These are phyloP conservation scores for Debaryomyces subglobosus DNA, from an alignment of 1,139 yeast species.

Conservation along the genomic window DNA sequence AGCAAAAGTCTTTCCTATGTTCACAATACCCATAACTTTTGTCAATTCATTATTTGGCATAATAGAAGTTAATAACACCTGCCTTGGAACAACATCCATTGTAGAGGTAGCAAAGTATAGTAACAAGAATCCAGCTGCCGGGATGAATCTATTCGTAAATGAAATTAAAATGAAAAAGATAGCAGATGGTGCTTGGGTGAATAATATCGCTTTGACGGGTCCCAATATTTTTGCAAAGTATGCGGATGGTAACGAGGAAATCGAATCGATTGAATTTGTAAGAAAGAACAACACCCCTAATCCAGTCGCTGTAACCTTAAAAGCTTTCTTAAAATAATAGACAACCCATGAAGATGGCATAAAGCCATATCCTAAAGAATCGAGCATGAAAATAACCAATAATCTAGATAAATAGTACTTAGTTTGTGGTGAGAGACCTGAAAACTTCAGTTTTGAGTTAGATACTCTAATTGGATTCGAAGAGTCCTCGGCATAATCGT, in stretches of 20 bases:
- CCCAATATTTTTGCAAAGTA: conserved; percentile 68
- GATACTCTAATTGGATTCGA: neutral
- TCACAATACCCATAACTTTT: conserved; percentile 80
- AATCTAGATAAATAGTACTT: conserved; percentile 41
- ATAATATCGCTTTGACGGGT: conserved; percentile 73
- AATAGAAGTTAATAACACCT: conserved; percentile 70
- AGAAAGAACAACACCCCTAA: conserved; percentile 60
- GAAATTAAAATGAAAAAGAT: conserved; percentile 50
- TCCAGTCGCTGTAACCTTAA: conserved; percentile 42
- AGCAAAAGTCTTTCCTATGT: conserved; percentile 83
- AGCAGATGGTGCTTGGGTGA: conserved; percentile 83
- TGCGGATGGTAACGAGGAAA: conserved; percentile 73
- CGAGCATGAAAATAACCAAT: conserved; percentile 63
- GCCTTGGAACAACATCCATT: conserved; percentile 93
- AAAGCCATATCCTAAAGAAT: conserved; percentile 85
- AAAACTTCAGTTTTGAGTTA: conserved; percentile 1
- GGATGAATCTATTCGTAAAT: conserved; percentile 21
- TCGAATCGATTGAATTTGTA: conserved; percentile 60
- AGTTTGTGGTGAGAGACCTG: conserved; percentile 33
- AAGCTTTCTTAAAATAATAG: conserved; percentile 62
- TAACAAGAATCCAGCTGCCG: conserved; percentile 55
- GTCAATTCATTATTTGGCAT: conserved; percentile 68
- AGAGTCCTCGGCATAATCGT: neutral
- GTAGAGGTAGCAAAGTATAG: conserved; percentile 61
- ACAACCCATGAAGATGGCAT: conserved; percentile 90